Conservation (phyloP, 306 rosid species). For the Delonix regia region DNA sequence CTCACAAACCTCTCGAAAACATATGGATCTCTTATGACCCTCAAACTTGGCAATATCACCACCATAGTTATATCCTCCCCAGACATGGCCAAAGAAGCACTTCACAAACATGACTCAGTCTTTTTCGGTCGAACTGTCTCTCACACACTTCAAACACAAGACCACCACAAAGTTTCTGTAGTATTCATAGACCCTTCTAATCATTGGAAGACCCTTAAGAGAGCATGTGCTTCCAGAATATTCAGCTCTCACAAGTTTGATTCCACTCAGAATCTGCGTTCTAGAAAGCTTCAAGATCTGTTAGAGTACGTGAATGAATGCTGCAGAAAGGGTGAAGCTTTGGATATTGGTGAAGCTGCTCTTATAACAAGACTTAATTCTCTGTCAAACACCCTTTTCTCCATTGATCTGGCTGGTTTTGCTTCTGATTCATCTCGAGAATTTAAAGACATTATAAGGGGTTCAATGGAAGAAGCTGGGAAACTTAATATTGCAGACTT, state of each 20-base stretch:
- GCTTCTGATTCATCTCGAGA: not conserved
- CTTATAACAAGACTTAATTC: not conserved
- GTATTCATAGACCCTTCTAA: not conserved
- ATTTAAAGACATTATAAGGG: not conserved
- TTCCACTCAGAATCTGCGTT: not conserved
- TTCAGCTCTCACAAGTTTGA: not conserved
- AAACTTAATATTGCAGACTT: not conserved
- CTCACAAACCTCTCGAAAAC: not conserved
- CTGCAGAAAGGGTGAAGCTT: not conserved
- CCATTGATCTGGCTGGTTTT: not conserved
- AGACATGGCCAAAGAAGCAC: not conserved
- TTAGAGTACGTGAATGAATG: not conserved
- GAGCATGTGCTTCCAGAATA: not conserved
- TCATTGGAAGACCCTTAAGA: not conserved
- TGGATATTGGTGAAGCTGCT: constrained; percentile 1
- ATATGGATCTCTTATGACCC: not conserved
- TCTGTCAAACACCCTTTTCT: not conserved
- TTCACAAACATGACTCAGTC: not conserved
- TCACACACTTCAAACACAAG: not conserved
- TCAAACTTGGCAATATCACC: not conserved
- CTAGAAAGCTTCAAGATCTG: not conserved
- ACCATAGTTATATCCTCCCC: constrained; percentile 9
- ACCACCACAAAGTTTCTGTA: not conserved
- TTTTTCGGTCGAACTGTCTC: not conserved
- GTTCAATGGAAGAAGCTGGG: not conserved